A percentile compares a stretch with the other conserved stretches of the same genome.
Conservation (phyloP, 257 asterid species). For the Avicennia marina region DNA sequence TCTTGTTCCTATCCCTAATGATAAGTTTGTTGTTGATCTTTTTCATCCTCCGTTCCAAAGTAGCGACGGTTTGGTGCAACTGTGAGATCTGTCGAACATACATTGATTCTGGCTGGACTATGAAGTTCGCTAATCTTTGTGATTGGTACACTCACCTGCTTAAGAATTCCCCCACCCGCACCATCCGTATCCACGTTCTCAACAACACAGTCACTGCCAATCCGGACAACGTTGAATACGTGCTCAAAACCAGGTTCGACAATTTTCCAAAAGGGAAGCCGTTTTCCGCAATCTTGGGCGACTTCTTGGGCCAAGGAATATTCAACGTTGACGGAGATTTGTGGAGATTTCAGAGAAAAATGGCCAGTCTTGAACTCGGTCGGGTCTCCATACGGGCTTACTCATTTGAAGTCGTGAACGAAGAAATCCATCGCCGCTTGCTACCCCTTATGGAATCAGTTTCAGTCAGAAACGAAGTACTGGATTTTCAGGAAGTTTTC, state of each 20-base stretch:
- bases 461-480: not conserved
- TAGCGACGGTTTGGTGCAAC: constrained; percentile 37
- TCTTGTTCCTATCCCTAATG: too few species aligned
- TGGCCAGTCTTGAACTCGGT: constrained; percentile 52
- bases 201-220: constrained; percentile 58
- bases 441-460: constrained; percentile 25
- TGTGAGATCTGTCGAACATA: constrained; percentile 59
- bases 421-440: constrained; percentile 27
- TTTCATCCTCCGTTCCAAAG: not conserved
- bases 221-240: constrained; percentile 62
- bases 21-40: not conserved
- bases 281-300: constrained; percentile 64
- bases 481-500: constrained; percentile 42
- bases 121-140: constrained; percentile 45
- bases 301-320: constrained; percentile 61
- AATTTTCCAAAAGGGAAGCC: constrained; percentile 68
- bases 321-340: constrained; percentile 68
- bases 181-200: constrained; percentile 66
- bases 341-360: constrained; percentile 51
- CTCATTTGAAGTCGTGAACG: constrained; percentile 28
- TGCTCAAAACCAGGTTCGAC: constrained; percentile 48
- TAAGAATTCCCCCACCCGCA: constrained; percentile 41
- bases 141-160: constrained; percentile 79
- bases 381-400: constrained; percentile 33
- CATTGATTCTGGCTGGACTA: constrained; percentile 39